These are phyloP conservation scores for Pilatotrama ljubarskyi DNA, from an alignment of 768 basidiomycete species.

Conservation along the genomic window DNA sequence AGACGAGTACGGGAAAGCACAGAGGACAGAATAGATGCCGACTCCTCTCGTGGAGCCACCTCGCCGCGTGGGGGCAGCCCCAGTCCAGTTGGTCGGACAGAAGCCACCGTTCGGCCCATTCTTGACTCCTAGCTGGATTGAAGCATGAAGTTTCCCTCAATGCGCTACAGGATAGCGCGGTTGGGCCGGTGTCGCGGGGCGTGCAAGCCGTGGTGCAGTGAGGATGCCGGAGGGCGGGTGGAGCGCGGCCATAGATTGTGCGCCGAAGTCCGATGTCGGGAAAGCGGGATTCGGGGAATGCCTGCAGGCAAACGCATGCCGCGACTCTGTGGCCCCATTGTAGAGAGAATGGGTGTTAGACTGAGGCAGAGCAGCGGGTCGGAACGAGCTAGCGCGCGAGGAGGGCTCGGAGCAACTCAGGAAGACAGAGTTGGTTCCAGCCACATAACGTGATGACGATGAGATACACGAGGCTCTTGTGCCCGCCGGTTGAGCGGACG, in stretches of 20 bases:
- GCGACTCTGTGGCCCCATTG: background rate
- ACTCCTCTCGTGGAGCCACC: constrained; percentile 9
- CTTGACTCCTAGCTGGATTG: background rate
- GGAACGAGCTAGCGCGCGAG: constrained; percentile 9
- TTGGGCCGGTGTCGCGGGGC: constrained; percentile 1
- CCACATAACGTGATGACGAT: background rate
- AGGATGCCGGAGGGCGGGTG: constrained; percentile 8
- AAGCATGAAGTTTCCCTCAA: background rate
- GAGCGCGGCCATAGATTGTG: constrained; percentile 5
- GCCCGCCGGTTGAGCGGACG: background rate
- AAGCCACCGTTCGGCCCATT: background rate
- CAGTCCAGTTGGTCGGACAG: constrained; percentile 2
- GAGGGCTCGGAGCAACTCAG: background rate
- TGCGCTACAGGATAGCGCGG: constrained; percentile 1
- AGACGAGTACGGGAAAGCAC: background rate
- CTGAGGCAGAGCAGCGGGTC: background rate
- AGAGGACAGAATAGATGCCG: background rate
- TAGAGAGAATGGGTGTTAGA: constrained; percentile 3
- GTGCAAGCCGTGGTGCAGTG: constrained; percentile 1
- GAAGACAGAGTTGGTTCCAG: background rate
- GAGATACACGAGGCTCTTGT: background rate
- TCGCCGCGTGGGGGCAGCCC: constrained; percentile 14
- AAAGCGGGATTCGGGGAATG: background rate
- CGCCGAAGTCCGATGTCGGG: background rate
- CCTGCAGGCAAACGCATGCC: constrained; percentile 13